Base-by-base conservation (phyloP, 2,329 filamentous ascomycete genomes). In the Neonectria neomacrospora region DNA sequence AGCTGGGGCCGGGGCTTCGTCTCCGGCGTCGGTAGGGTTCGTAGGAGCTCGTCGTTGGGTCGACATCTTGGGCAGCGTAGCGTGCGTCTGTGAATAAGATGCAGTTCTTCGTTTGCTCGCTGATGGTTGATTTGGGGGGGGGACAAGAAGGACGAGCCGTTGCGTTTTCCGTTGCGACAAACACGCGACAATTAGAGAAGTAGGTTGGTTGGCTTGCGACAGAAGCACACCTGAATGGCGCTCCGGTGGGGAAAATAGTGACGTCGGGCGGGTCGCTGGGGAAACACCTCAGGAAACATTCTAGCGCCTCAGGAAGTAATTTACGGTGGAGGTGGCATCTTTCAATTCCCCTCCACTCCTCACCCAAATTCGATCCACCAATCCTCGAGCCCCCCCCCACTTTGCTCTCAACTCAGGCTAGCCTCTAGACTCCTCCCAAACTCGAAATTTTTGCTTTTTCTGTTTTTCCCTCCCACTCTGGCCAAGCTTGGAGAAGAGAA, bases 181-280 rank as follows among this genome's bases (percentile, higher is more conserved):
- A 55, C 47, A 34, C 56, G 51, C 56, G 39, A 51, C 52, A 23
- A 45, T 55, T 61, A 26, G 45, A 51, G 22, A n/a, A 16, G 28
- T 22, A n/a, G 20, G 28, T 22, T 44, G 58, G 58, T 51, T 51
- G 34, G 34, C 32, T 61, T 55, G 58, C 58, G 58, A 61, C 58
- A 55, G 26, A 28, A 50, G 28, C 47, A 32, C 47, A 50, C 11
- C 28, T n/a, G n/a, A n/a, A 50, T 30, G 42, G 47, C 28, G 47
- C 62, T 64, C 20, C 54, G 51, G 65, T 58, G 65, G 65, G 51
- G 58, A 58, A 54, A 55, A 48, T 54, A 47, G 71, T 74, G 73
- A 74, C 71, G 71, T 72, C 65, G 65, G 45, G 34, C 23, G 53
- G 58, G 72, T 74, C 72, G 73, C 72, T 71, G 61, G 69, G 72